Evolutionary conservation across 169 alveolate species (phyloP).

Genomic region (Neospora caninum): DNA sequence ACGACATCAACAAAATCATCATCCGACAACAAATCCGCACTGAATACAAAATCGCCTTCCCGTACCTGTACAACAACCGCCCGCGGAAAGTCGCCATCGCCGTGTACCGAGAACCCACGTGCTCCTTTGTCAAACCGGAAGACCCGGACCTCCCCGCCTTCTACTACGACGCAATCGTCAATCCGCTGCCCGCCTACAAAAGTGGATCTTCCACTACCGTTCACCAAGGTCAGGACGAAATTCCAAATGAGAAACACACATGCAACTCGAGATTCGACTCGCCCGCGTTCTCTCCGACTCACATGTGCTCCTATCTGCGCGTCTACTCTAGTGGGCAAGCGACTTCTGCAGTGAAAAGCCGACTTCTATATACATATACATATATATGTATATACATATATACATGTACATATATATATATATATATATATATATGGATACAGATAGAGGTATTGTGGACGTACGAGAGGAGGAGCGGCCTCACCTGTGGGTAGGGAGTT

Average conservation of each 20-base stretch:
- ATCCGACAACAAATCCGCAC: slow-evolving; percentile 94
- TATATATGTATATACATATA: neutral
- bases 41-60: slow-evolving; percentile 99
- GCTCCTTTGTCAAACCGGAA: slow-evolving; percentile 91
- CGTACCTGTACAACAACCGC: slow-evolving; percentile 95
- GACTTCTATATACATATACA: neutral
- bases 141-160: slow-evolving; percentile 95
- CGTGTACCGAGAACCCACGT: slow-evolving; percentile 84
- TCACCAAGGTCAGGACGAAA: slow-evolving; percentile 34
- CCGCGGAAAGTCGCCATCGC: slow-evolving; percentile 88
- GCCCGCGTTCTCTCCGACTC: neutral
- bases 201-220: slow-evolving; percentile 74
- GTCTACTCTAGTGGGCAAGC: too few species aligned
- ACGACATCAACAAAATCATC: slow-evolving; percentile 97
- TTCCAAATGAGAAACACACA: too few species aligned
- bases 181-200: slow-evolving; percentile 97
- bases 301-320: neutral
- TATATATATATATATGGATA: neutral
- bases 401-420: neutral
- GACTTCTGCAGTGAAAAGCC: too few species aligned
- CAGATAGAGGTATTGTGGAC: neutral
- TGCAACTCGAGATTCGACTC: neutral
- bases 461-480: too few species aligned
- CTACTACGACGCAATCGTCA: slow-evolving; percentile 96
- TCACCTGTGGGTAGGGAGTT: too few species aligned